Percentiles rank a stretch among this genome's conserved stretches.
Evolutionary conservation across 805 yeast species (phyloP).

Genomic region (Yamadazyma olivae): DNA sequence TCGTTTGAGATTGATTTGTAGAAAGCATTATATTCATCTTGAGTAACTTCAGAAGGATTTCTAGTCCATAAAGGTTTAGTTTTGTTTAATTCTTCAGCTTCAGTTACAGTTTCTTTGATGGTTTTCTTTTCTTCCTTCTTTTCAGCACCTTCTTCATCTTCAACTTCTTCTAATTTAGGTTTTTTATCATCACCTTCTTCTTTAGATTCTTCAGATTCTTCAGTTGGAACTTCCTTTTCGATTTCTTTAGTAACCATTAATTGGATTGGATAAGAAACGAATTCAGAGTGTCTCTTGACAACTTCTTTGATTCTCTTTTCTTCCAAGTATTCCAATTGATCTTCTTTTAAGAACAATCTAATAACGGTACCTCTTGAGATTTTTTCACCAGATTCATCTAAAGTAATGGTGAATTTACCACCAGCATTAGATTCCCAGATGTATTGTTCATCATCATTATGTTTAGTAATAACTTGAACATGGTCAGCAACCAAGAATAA

Average conservation of each 20-base stretch:
- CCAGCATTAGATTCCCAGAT: conserved; percentile 99
- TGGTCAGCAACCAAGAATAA: conserved; percentile 98
- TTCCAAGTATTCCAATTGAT: conserved; percentile 97
- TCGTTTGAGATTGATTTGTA: conserved; percentile 99
- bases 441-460: conserved; percentile 99
- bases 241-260: conserved; percentile 97
- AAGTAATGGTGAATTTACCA: conserved; percentile 95
- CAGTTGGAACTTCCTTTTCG: conserved; percentile 87
- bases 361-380: conserved; percentile 93
- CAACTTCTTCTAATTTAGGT: conserved; percentile 76
- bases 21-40: conserved; percentile 98
- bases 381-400: conserved; percentile 83
- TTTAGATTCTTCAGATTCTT: conserved; percentile 25
- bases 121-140: conserved; percentile 74
- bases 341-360: conserved; percentile 97
- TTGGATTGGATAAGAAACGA: conserved; percentile 98
- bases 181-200: conserved; percentile 67
- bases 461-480: conserved; percentile 97
- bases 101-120: conserved; percentile 89
- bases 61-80: conserved; percentile 99
- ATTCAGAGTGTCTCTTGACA: conserved; percentile 98
- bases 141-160: conserved; percentile 66
- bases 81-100: conserved; percentile 97
- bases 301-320: conserved; percentile 99
- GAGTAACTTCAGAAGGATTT: conserved; percentile 95